Conservation (phyloP, 108 stramenopile genomes). For the Bacterosira constricta region DNA sequence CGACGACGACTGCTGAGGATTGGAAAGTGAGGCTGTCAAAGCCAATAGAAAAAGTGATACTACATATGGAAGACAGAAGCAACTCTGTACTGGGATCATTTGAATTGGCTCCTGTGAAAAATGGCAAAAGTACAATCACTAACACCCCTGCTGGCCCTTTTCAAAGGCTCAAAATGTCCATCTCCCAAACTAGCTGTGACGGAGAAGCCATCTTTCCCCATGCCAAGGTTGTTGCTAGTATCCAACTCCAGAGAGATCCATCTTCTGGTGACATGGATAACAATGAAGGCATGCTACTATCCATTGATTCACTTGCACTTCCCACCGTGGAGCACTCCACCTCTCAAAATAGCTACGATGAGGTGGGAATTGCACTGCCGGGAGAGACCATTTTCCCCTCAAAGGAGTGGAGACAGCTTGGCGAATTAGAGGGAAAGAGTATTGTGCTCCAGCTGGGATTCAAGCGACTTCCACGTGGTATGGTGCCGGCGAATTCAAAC, state of each 20-base stretch:
- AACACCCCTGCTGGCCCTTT: constrained; percentile 31
- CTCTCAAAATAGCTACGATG: constrained; percentile 18
- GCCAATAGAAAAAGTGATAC: constrained; percentile 22
- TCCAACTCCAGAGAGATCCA: constrained; percentile 17
- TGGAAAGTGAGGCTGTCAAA: not conserved
- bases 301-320: constrained; percentile 18
- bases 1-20: not conserved
- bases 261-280: not conserved
- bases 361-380: constrained; percentile 25
- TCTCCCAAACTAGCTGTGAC: constrained; percentile 4
- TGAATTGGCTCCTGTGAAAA: constrained; percentile 10
- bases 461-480: constrained; percentile 22
- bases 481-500: constrained; percentile 20
- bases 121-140: constrained; percentile 4
- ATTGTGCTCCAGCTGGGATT: constrained; percentile 32
- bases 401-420: constrained; percentile 43
- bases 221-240: constrained; percentile 14
- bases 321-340: constrained; percentile 9
- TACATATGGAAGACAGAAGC: not conserved
- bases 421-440: constrained; percentile 15
- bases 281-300: not conserved
- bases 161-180: constrained; percentile 17
- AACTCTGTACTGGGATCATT: not conserved
- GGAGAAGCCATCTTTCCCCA: constrained; percentile 28
- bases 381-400: not conserved